Base-by-base conservation (phyloP, 768 basidiomycete species). In the Leucosporidium scottii region DNA sequence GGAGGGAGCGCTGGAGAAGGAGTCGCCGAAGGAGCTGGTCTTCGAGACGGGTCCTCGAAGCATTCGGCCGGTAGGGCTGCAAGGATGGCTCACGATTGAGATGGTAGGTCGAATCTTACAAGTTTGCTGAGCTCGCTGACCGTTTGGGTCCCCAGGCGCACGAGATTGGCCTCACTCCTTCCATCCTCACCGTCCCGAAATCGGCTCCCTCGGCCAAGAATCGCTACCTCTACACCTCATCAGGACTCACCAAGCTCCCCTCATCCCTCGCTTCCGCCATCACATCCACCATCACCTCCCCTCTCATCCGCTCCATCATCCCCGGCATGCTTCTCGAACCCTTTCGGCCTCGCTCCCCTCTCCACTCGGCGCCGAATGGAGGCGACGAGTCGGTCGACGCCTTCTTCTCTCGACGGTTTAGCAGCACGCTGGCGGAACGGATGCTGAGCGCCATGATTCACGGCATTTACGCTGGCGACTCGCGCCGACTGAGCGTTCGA, bases 401-500 rank as follows among this genome's bases (percentile, higher is more conserved):
- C 0, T 89, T 98, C 71, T 76, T 97, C 64, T 76, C 83, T 0
- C 82, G 90, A 18, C 82, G 90, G 28, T 88, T 96, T 65, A 90
- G 91, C 0, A 76, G 81, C 9, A 78, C 81, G 3, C 84, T 93
- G 73, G 91, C 93, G 1, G 83, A 85, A 21, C 82, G 83, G 4
- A 82, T 97, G 63, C 85, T 88, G 51, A 90, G 83, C 44, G 87
- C 93, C 0, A 80, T 96, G 66, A 85, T 92, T 1, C 93, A 96
- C 74, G 94, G 94, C 0, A 89, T 98, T 64, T 97, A 97, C 76
- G 92, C 91, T 1, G 85, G 91, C 0, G 91, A 94, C 74, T 84
- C 92, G 3, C 80, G 88, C 3, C 74, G 80, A 50, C 78, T 98
- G 23, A 90, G 89, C 66, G 81, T 91, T 4, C 84, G 87, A 4